A percentile compares a stretch with the other conserved stretches of the same genome.
Conservation (phyloP, 768 basidiomycete genomes). For the Pholiota conissans region DNA sequence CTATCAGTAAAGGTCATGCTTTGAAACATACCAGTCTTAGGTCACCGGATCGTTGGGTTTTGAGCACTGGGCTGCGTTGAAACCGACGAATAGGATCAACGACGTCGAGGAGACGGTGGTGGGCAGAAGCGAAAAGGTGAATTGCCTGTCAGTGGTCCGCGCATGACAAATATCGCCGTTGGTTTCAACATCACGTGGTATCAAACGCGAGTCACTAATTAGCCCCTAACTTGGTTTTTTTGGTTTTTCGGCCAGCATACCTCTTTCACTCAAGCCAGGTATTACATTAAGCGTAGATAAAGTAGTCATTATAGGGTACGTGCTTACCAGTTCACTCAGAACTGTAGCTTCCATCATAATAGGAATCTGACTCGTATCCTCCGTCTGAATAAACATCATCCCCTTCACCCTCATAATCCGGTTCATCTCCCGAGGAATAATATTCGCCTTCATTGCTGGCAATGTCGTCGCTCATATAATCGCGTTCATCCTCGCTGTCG, state of each 20-base stretch:
- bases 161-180: constrained; percentile 8
- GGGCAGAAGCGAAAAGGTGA: constrained; percentile 18
- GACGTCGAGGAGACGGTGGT: constrained; percentile 24
- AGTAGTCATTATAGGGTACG: neutral
- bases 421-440: constrained; percentile 19
- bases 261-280: too few species aligned
- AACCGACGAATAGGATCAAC: constrained; percentile 21
- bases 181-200: too few species aligned
- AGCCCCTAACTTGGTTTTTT: neutral
- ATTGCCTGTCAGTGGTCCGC: constrained; percentile 5
- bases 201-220: neutral
- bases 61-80: constrained; percentile 12
- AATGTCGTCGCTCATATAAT: constrained; percentile 22
- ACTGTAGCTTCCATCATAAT: constrained; percentile 7
- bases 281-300: neutral
- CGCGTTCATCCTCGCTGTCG: constrained; percentile 15
- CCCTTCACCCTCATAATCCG: constrained; percentile 16
- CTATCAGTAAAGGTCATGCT: constrained; percentile 14
- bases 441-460: constrained; percentile 23
- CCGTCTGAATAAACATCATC: constrained; percentile 17
- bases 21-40: constrained; percentile 24
- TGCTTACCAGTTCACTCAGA: constrained; percentile 8
- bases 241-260: too few species aligned
- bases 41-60: constrained; percentile 13
- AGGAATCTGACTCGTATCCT: constrained; percentile 16